Conservation (phyloP, 1,139 yeast genomes). For the Suhomyces kunorum region DNA sequence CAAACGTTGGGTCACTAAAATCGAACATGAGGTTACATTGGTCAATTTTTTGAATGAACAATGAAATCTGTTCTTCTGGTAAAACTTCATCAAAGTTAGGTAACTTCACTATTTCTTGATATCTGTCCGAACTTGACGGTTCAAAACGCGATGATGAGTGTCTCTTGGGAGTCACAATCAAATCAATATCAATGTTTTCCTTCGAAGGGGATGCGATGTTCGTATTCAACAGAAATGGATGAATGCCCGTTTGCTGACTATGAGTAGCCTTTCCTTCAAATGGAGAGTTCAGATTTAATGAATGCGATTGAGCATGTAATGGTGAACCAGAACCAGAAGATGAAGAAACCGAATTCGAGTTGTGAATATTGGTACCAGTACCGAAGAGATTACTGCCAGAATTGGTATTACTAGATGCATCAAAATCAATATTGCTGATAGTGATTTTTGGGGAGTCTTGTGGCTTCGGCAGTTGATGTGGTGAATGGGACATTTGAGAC, state of each 20-base stretch:
- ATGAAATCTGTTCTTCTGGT: slow-evolving; percentile 77
- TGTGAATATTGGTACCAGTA: slow-evolving; percentile 23
- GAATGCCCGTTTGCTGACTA: slow-evolving; percentile 31
- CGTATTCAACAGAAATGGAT: slow-evolving; percentile 39
- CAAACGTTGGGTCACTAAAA: slow-evolving; percentile 89
- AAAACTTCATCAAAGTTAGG: slow-evolving; percentile 91
- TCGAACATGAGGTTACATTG: slow-evolving; percentile 95
- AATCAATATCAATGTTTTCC: slow-evolving; percentile 47
- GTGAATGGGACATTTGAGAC: slow-evolving; percentile 11
- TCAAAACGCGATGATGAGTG: slow-evolving; percentile 94
- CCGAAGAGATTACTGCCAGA: slow-evolving; percentile 20
- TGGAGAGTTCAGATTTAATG: slow-evolving; percentile 10
- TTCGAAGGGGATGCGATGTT: slow-evolving; percentile 48
- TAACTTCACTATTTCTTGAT: slow-evolving; percentile 69
- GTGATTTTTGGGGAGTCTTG: slow-evolving; percentile 33
- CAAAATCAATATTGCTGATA: slow-evolving; percentile 23
- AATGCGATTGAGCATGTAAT: slow-evolving; percentile 14
- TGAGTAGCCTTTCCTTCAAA: slow-evolving; percentile 24
- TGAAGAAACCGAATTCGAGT: slow-evolving; percentile 26
- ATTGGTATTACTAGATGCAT: slow-evolving; percentile 20
- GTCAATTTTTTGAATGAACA: slow-evolving; percentile 84
- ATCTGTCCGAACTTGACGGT: slow-evolving; percentile 64
- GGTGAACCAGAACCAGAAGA: slow-evolving; percentile 35
- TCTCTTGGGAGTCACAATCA: slow-evolving; percentile 73
- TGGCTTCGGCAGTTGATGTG: slow-evolving; percentile 18